phyloP scores from a whole-genome alignment of 257 asterid genomes.

The Sherardia arvensis region DNA sequence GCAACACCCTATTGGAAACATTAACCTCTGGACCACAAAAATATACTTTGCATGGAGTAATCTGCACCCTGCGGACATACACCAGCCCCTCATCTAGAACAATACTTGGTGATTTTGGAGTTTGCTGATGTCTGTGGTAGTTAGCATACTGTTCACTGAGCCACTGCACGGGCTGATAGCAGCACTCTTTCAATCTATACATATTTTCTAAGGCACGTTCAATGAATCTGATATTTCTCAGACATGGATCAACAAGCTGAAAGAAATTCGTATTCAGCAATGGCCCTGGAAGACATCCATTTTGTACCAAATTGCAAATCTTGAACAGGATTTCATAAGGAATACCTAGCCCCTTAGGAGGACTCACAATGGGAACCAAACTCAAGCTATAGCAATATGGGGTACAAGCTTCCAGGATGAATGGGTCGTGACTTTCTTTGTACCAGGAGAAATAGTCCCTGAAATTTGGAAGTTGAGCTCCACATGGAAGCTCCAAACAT shows the following conservation, averaged over 20 bases:
- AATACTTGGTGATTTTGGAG: conserved; percentile 54
- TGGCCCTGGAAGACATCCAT: conserved; percentile 78
- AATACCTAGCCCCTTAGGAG: conserved; percentile 33
- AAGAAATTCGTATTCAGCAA: conserved; percentile 40
- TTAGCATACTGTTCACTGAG: conserved; percentile 40
- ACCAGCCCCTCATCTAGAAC: conserved; percentile 64
- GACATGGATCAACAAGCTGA: conserved; percentile 38
- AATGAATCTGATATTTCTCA: conserved; percentile 30
- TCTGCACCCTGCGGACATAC: conserved; percentile 70
- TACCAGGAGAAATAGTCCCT: conserved; percentile 42
- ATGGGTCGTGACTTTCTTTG: conserved; percentile 31
- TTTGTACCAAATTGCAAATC: conserved; percentile 48
- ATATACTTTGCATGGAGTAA: conserved; percentile 77
- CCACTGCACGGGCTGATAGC: conserved; percentile 76
- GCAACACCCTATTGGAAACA: conserved; percentile 74
- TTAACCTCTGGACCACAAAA: conserved; percentile 79
- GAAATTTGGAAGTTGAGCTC: conserved; percentile 53
- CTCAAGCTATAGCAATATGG: conserved; percentile 24
- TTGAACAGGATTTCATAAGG: conserved; percentile 59
- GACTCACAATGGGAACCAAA: conserved; percentile 35
- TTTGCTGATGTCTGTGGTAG: conserved; percentile 24
- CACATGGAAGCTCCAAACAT: conserved; percentile 54
- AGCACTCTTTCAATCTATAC: conserved; percentile 55
- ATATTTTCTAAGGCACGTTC: conserved; percentile 68
- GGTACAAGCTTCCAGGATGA: conserved; percentile 29